Conservation (phyloP, 345 rosid genomes). For the Aquilaria sinensis region DNA sequence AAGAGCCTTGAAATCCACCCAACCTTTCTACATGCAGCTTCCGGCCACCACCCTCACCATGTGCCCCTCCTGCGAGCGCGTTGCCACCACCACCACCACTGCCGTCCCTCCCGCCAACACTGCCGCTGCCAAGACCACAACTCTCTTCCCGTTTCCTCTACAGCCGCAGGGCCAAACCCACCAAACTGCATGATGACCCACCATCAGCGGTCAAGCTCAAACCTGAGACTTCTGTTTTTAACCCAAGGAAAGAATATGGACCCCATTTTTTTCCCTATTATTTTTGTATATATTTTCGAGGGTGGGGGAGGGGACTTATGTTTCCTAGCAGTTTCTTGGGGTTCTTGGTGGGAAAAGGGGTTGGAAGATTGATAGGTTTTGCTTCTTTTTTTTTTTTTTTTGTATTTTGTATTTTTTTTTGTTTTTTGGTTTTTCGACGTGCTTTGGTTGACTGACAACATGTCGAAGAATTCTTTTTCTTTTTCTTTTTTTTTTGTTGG, state of each 20-base stretch:
- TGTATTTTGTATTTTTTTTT: too few species aligned
- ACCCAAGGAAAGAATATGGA: background rate
- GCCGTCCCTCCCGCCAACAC: conserved; percentile 22
- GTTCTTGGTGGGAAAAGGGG: background rate
- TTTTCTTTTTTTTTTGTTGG: background rate
- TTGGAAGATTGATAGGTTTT: conserved; percentile 3
- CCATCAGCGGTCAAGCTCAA: background rate
- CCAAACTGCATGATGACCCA: conserved; percentile 25
- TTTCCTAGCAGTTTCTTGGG: conserved; percentile 1
- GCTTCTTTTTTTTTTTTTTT: background rate
- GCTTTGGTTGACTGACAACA: too few species aligned
- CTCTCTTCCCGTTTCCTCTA: conserved; percentile 22
- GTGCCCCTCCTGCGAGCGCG: conserved; percentile 99
- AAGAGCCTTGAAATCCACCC: conserved; percentile 75
- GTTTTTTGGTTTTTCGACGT: background rate
- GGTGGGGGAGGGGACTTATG: background rate
- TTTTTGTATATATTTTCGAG: conserved; percentile 14
- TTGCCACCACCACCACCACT: conserved; percentile 52
- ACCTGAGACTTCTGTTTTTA: too few species aligned
- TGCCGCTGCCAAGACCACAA: conserved; percentile 6
- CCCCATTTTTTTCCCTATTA: background rate
- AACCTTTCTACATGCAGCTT: conserved; percentile 89
- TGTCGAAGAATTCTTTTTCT: background rate
- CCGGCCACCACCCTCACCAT: conserved; percentile 99
- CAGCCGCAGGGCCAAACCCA: conserved; percentile 28